phyloP scores from a whole-genome alignment of 2,329 filamentous ascomycete species.

The Teratosphaeriaceae sp. region DNA sequence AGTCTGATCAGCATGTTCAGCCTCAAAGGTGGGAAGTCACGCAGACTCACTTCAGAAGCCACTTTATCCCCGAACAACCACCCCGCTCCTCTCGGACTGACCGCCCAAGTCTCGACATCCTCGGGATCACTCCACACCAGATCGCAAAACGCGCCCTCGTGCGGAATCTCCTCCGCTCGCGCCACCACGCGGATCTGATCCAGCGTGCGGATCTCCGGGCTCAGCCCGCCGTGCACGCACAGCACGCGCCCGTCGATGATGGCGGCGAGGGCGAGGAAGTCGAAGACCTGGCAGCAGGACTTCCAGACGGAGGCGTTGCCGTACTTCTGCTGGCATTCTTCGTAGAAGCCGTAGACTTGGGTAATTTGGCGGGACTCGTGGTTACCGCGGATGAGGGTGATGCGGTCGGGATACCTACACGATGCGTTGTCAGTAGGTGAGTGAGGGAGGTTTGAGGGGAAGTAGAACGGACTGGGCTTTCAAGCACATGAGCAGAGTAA shows the following conservation, averaged over 20 bases:
- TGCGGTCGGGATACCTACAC: constrained; percentile 60
- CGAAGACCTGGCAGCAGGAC: constrained; percentile 71
- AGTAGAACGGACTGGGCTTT: constrained; percentile 54
- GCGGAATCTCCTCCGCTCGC: constrained; percentile 67
- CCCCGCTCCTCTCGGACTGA: constrained; percentile 59
- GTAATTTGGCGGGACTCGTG: constrained; percentile 73
- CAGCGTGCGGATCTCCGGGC: constrained; percentile 65
- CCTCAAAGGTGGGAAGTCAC: neutral
- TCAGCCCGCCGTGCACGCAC: constrained; percentile 65
- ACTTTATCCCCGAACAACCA: constrained; percentile 67
- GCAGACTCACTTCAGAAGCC: constrained; percentile 52
- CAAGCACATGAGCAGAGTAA: constrained; percentile 64
- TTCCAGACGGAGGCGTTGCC: constrained; percentile 75
- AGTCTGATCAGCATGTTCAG: neutral
- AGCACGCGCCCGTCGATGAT: constrained; percentile 69
- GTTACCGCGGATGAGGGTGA: constrained; percentile 67
- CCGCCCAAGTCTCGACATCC: constrained; percentile 60
- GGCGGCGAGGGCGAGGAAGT: constrained; percentile 67
- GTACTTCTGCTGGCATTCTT: constrained; percentile 71
- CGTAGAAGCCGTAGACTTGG: constrained; percentile 72
- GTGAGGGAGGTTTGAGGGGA: neutral
- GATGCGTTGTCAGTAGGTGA: neutral
- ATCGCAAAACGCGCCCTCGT: constrained; percentile 72
- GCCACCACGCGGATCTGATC: constrained; percentile 71
- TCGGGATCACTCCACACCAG: constrained; percentile 72